These are phyloP conservation scores for Suhomyces bolitotheri DNA, from an alignment of 1,139 yeast genomes.

Conservation along the genomic window DNA sequence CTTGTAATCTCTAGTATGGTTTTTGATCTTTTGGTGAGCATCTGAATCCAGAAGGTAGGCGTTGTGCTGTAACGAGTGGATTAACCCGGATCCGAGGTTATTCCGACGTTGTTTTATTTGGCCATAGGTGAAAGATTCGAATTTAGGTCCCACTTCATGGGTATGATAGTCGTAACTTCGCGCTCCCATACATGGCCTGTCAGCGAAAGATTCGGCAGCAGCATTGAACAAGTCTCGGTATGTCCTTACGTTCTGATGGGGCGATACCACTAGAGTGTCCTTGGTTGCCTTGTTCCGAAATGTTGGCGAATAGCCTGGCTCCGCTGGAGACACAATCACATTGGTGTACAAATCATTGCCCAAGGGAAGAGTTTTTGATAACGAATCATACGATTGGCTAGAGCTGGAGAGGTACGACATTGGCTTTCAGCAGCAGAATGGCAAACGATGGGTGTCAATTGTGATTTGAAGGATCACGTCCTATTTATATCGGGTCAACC, in stretches of 20 bases:
- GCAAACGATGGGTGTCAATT: no score
- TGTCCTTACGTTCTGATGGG: slow-evolving; percentile 30
- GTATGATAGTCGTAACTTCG: slow-evolving; percentile 34
- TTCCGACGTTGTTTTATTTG: slow-evolving; percentile 25
- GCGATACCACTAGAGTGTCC: slow-evolving; percentile 6
- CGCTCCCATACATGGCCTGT: slow-evolving; percentile 31
- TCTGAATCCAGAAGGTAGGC: slow-evolving; percentile 25
- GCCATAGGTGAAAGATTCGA: slow-evolving; percentile 22
- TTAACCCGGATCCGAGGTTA: slow-evolving; percentile 35
- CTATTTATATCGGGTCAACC: no score
- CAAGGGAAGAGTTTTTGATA: slow-evolving; percentile 4
- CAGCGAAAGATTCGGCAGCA: slow-evolving; percentile 21
- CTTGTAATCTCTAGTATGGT: slow-evolving; percentile 25
- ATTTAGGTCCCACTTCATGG: slow-evolving; percentile 23
- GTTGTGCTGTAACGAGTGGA: slow-evolving; percentile 30
- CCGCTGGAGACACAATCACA: slow-evolving; percentile 5
- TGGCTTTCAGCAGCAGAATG: no score
- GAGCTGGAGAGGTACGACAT: slow-evolving; percentile 3
- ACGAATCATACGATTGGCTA: slow-evolving; percentile 1
- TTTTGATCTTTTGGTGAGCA: slow-evolving; percentile 29
- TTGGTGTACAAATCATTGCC: slow-evolving; percentile 6
- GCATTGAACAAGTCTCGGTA: slow-evolving; percentile 27
- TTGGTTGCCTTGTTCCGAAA: slow-evolving; percentile 16
- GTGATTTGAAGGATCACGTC: no score
- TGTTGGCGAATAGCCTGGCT: slow-evolving; percentile 9